A percentile compares a stretch with the other conserved stretches of the same genome.
phyloP scores from a whole-genome alignment of 208 protist species.

The Crithidia fasciculata region DNA sequence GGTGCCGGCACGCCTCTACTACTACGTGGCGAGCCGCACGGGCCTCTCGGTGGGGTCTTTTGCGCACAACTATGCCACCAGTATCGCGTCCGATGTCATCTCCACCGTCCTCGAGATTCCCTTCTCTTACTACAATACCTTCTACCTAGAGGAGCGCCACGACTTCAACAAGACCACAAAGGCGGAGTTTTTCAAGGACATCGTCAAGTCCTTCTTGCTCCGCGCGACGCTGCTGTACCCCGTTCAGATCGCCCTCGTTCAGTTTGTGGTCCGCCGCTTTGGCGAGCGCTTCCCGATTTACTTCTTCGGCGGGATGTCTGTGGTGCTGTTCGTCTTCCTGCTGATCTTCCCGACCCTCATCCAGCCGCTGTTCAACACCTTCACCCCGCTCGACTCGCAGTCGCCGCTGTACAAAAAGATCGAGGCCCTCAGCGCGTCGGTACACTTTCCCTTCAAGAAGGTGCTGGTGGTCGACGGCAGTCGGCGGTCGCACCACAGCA shows the following conservation, averaged over 20 bases:
- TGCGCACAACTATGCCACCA: conserved; percentile 56
- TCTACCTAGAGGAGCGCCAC: conserved; percentile 86
- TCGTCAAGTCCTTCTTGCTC: conserved; percentile 65
- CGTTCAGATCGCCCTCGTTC: conserved; percentile 51
- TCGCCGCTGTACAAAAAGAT: conserved; percentile 57
- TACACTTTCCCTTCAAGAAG: conserved; percentile 78
- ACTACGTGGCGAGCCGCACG: conserved; percentile 21
- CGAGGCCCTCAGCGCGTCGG: conserved; percentile 36
- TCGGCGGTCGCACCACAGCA: conserved; percentile 80
- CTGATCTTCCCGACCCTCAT: conserved; percentile 81
- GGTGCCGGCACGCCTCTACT: conserved; percentile 49
- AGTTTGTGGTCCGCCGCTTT: conserved; percentile 69
- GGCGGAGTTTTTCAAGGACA: conserved; percentile 74
- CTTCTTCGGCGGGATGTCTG: conserved; percentile 48
- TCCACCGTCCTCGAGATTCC: conserved; percentile 59
- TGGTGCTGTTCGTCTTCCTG: conserved; percentile 48
- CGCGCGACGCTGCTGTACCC: conserved; percentile 52
- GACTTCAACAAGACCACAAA: conserved; percentile 88
- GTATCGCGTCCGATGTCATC: conserved; percentile 43
- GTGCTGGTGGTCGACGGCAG: conserved; percentile 83
- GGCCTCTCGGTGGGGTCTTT: conserved; percentile 51
- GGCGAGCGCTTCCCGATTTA: conserved; percentile 85
- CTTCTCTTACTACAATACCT: conserved; percentile 74
- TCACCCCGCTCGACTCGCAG: conserved; percentile 53
- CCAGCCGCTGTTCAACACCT: conserved; percentile 91